Conservation (phyloP, 805 yeast species). For the Hanseniaspora guilliermondii region DNA sequence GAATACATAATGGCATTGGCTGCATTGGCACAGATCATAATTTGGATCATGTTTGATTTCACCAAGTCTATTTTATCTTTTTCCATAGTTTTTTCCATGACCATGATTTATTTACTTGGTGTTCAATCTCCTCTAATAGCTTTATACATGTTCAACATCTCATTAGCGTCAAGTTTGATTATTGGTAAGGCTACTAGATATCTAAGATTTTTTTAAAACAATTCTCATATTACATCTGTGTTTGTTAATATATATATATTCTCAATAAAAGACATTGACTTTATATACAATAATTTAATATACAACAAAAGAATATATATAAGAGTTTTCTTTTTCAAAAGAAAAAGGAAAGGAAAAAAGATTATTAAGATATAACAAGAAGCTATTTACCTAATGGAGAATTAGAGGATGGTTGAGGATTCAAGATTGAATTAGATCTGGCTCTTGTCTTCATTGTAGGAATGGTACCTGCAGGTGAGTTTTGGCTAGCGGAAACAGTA, state of each 20-base stretch:
- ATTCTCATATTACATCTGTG: too few relatives aligned
- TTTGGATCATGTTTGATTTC: conserved; percentile 57
- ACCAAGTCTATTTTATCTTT: conserved; percentile 37
- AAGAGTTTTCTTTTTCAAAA: not conserved
- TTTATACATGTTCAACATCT: conserved; percentile 35
- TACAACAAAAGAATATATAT: too few relatives aligned
- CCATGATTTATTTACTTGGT: not conserved
- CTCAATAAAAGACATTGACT: too few relatives aligned
- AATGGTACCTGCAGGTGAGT: not conserved
- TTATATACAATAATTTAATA: not conserved
- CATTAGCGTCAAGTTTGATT: conserved; percentile 51
- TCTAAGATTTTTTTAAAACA: conserved; percentile 16
- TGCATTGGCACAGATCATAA: conserved; percentile 52
- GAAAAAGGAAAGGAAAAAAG: not conserved
- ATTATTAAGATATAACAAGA: too few relatives aligned
- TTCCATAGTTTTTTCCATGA: not conserved
- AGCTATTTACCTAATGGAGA: not conserved
- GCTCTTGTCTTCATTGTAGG: conserved; percentile 1
- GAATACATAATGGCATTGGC: conserved; percentile 29
- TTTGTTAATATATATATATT: not conserved
- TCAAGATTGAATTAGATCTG: conserved; percentile 10
- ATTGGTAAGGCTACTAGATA: conserved; percentile 61
- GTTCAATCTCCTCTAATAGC: conserved; percentile 14
- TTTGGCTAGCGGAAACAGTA: not conserved
- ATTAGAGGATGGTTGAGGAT: not conserved